These are phyloP conservation scores for Trypanosoma conorhini DNA, from an alignment of 208 protist species.

Conservation along the genomic window DNA sequence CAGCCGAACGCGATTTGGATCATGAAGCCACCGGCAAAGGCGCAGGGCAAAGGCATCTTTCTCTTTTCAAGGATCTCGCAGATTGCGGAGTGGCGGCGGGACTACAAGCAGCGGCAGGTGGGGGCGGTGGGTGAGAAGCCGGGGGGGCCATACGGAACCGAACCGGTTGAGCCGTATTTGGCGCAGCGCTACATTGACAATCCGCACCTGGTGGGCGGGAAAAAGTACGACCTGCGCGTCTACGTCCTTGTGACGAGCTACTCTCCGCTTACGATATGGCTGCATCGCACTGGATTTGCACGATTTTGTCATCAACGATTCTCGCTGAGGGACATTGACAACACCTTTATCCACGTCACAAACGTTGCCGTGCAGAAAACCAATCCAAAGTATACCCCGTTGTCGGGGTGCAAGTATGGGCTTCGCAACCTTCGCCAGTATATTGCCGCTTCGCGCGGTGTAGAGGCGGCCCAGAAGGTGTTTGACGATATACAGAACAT, in stretches of 20 bases:
- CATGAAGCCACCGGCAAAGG: constrained; percentile 97
- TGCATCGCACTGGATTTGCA: constrained; percentile 91
- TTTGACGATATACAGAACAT: constrained; percentile 94
- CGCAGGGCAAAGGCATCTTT: constrained; percentile 97
- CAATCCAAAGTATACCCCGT: constrained; percentile 90
- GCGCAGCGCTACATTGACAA: constrained; percentile 92
- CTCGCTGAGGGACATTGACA: constrained; percentile 89
- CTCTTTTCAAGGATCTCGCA: constrained; percentile 96
- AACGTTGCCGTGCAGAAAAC: constrained; percentile 98
- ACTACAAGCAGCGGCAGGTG: constrained; percentile 70
- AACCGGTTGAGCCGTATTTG: constrained; percentile 82
- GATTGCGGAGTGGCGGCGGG: constrained; percentile 93
- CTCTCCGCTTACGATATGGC: constrained; percentile 87
- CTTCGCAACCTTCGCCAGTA: constrained; percentile 78
- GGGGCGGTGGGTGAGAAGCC: constrained; percentile 24
- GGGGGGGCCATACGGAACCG: constrained; percentile 30
- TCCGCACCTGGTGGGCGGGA: constrained; percentile 90
- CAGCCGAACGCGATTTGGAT: constrained; percentile 94
- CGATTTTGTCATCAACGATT: constrained; percentile 94
- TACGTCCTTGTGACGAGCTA: constrained; percentile 91
- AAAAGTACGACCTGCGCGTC: constrained; percentile 95
- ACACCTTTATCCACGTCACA: constrained; percentile 96
- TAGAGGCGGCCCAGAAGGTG: constrained; percentile 77
- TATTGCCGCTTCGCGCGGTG: constrained; percentile 87
- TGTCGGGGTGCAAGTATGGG: constrained; percentile 83